A percentile compares a stretch with the other conserved stretches of the same genome.
Evolutionary conservation across 2,329 filamentous ascomycete genomes (phyloP).

Genomic region (Apiospora sp.): DNA sequence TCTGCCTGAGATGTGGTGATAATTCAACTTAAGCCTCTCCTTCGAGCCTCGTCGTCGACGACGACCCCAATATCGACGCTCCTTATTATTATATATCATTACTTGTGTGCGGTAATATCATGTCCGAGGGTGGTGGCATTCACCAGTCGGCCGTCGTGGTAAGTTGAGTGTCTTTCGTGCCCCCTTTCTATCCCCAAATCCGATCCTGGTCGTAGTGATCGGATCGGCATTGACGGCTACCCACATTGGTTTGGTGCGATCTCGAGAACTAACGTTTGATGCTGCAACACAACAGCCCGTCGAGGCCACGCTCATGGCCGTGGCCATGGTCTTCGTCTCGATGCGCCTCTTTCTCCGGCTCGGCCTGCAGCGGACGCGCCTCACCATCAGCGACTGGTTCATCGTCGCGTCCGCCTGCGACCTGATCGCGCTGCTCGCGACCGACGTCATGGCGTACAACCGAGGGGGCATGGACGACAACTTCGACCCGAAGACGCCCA

Average conservation of each 20-base stretch:
- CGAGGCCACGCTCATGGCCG: constrained; percentile 16
- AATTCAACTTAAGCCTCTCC: not conserved
- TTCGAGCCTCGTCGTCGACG: constrained; percentile 18
- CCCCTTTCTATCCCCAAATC: not conserved
- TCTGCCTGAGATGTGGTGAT: constrained; percentile 5
- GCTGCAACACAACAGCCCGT: not conserved
- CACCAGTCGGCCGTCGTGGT: constrained; percentile 15
- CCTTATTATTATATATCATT: not conserved
- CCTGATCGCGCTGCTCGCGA: constrained; percentile 19
- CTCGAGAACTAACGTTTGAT: not conserved
- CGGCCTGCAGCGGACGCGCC: constrained; percentile 15
- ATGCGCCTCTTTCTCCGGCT: constrained; percentile 21
- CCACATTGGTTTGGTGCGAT: not conserved
- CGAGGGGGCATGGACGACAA: not conserved
- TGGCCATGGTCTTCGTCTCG: constrained; percentile 14
- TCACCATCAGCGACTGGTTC: constrained; percentile 23
- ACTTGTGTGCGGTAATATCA: not conserved
- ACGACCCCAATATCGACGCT: constrained; percentile 7
- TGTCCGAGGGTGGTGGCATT: not conserved
- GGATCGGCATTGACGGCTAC: not conserved
- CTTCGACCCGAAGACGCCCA: not conserved
- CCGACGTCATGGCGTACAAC: constrained; percentile 23
- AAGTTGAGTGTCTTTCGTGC: not conserved
- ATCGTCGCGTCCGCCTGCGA: constrained; percentile 4
- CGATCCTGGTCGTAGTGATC: not conserved